Evolutionary conservation across 2,329 filamentous ascomycete genomes (phyloP).

Genomic region (Emmonsia crescens): DNA sequence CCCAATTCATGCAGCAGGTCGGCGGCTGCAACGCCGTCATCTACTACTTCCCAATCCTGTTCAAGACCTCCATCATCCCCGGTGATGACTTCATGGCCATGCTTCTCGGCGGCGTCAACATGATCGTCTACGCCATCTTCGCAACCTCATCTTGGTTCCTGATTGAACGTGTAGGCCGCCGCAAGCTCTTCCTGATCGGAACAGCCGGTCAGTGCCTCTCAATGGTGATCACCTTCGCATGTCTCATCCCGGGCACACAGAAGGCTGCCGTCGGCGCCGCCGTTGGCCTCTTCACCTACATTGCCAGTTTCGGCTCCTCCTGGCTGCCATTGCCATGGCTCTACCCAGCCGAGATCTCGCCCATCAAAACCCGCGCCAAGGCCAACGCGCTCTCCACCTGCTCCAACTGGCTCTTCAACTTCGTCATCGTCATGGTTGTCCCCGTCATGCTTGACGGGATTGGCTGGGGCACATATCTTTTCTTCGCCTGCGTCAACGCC

Average conservation of each 20-base stretch:
- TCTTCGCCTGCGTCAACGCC: conserved; percentile 21
- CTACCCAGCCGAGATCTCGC: conserved; percentile 38
- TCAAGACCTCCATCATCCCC: conserved; percentile 36
- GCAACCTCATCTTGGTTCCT: conserved; percentile 39
- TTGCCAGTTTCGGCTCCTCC: conserved; percentile 53
- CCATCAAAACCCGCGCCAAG: conserved; percentile 43
- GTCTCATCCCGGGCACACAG: conserved; percentile 12
- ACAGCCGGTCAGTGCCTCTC: conserved; percentile 20
- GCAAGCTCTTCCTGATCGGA: conserved; percentile 18
- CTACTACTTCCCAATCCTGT: conserved; percentile 40
- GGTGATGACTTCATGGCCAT: conserved; percentile 32
- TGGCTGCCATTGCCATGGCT: conserved; percentile 52
- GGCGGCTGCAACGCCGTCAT: conserved; percentile 42
- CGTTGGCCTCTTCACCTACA: conserved; percentile 49
- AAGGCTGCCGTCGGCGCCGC: conserved; percentile 16
- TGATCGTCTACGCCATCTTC: conserved; percentile 36
- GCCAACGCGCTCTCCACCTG: conserved; percentile 41
- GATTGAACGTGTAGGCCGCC: conserved; percentile 35
- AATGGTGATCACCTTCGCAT: conserved; percentile 18
- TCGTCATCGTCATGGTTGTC: conserved; percentile 27
- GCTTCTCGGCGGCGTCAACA: conserved; percentile 43
- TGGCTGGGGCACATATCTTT: conserved; percentile 24
- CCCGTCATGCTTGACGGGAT: conserved; percentile 22
- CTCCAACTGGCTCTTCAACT: conserved; percentile 43
- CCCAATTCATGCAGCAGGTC: conserved; percentile 39